phyloP scores from a whole-genome alignment of 176 grass and related monocot genomes.

The Pontederia paniculata region DNA sequence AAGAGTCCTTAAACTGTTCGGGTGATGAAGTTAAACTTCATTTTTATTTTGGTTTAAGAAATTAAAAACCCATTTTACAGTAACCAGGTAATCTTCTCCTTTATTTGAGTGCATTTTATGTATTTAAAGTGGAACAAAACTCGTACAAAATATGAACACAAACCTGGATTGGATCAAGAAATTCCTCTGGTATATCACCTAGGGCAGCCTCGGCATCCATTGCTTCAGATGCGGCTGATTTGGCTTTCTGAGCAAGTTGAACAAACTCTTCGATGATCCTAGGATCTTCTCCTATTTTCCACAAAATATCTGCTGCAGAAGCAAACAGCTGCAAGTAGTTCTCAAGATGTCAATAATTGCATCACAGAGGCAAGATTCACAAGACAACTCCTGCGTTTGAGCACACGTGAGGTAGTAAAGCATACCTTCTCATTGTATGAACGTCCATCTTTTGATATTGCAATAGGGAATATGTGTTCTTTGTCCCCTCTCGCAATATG shows the following conservation, averaged over 20 bases:
- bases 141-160: background rate
- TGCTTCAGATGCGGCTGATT: conserved; percentile 73
- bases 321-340: conserved; percentile 66
- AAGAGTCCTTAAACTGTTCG: no score
- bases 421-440: conserved; percentile 77
- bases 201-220: conserved; percentile 87
- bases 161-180: conserved; percentile 98
- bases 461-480: conserved; percentile 63
- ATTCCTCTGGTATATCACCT: conserved; percentile 96
- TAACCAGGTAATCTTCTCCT: no score
- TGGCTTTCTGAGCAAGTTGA: conserved; percentile 58
- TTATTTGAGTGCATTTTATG: no score
- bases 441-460: conserved; percentile 90
- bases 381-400: background rate
- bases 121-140: no score
- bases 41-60: no score
- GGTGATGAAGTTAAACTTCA: no score
- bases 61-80: no score
- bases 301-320: conserved; percentile 61
- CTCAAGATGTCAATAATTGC: background rate
- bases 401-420: background rate
- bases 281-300: conserved; percentile 76
- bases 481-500: conserved; percentile 94
- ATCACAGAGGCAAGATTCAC: background rate
- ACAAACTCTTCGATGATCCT: conserved; percentile 72